Evolutionary conservation across 1,139 yeast genomes (phyloP).

Genomic region (Suhomyces chickasaworum): DNA sequence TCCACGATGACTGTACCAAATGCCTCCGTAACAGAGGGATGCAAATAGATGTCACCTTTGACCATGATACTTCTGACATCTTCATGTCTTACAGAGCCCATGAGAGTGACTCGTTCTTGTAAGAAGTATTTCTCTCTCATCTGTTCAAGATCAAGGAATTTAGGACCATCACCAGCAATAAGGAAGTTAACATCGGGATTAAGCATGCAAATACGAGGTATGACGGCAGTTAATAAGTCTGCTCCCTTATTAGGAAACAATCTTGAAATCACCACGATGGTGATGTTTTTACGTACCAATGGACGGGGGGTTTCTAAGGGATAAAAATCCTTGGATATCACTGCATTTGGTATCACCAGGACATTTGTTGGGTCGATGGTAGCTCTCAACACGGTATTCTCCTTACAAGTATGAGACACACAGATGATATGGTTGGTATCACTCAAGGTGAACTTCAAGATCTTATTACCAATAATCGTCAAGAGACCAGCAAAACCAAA

Average conservation of each 20-base stretch:
- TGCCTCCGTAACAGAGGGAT: constrained; percentile 94
- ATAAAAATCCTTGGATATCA: constrained; percentile 75
- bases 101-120: constrained; percentile 82
- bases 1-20: constrained; percentile 97
- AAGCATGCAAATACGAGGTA: constrained; percentile 75
- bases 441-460: constrained; percentile 77
- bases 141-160: constrained; percentile 88
- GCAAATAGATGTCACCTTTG: constrained; percentile 89
- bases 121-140: constrained; percentile 86
- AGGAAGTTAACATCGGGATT: constrained; percentile 72
- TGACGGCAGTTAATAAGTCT: constrained; percentile 79
- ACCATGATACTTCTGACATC: constrained; percentile 92
- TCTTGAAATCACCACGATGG: constrained; percentile 89
- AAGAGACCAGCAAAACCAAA: constrained; percentile 92
- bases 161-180: constrained; percentile 97
- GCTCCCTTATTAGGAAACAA: constrained; percentile 97
- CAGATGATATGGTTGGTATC: constrained; percentile 93
- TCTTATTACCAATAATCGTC: constrained; percentile 83
- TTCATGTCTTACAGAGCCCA: constrained; percentile 91
- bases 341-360: constrained; percentile 96
- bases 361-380: constrained; percentile 75
- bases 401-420: constrained; percentile 96
- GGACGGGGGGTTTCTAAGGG: constrained; percentile 46
- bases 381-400: constrained; percentile 88
- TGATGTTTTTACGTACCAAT: constrained; percentile 40